phyloP scores from a whole-genome alignment of 176 grass and related monocot species.

The Tuctoria greenei region DNA sequence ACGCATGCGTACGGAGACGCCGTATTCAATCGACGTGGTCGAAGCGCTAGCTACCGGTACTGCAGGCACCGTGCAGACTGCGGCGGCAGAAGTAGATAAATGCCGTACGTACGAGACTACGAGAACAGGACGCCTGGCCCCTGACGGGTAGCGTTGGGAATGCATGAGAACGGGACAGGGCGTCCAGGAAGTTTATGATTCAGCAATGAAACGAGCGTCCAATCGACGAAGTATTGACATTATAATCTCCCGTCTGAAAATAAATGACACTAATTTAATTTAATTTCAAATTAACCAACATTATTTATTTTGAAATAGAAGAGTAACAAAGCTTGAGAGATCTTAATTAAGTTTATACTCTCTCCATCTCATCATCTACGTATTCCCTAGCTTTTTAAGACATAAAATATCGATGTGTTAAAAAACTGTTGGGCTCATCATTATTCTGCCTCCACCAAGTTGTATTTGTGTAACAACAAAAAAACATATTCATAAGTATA shows the following conservation, averaged over 20 bases:
- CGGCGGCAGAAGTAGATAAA: not conserved
- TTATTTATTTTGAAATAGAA: no score
- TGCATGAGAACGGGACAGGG: not conserved
- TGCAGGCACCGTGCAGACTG: not conserved
- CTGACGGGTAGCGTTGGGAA: not conserved
- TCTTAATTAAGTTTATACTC: no score
- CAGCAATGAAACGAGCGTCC: not conserved
- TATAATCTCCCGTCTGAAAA: no score
- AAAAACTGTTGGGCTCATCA: no score
- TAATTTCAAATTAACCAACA: no score
- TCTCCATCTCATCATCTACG: no score
- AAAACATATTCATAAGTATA: not conserved
- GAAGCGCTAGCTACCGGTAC: not conserved
- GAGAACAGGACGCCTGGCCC: not conserved
- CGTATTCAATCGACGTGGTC: not conserved
- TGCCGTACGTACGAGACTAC: not conserved
- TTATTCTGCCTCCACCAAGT: no score
- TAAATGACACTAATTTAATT: no score
- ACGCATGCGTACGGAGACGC: not conserved
- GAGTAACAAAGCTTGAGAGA: not conserved
- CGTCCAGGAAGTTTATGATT: not conserved
- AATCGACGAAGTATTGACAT: constrained; percentile 1
- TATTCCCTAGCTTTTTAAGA: no score
- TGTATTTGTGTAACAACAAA: no score
- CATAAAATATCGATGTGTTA: no score